Evolutionary conservation across 108 stramenopile species (phyloP).

Genomic region (Bacterosira constricta): DNA sequence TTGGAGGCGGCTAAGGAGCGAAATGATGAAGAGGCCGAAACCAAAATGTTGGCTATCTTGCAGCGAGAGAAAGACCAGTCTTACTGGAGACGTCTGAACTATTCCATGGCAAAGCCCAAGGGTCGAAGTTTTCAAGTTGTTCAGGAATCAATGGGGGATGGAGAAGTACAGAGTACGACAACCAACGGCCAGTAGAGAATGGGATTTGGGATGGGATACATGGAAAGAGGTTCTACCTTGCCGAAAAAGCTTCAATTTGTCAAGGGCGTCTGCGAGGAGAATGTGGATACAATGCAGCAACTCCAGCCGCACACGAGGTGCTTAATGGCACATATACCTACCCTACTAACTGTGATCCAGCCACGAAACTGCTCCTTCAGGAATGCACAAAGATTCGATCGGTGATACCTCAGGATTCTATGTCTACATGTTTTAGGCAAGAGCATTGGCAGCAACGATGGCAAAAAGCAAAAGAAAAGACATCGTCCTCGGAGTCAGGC

Average conservation of each 20-base stretch:
- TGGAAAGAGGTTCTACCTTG: too few relatives aligned
- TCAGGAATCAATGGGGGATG: neutral
- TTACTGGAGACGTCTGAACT: slow-evolving; percentile 9
- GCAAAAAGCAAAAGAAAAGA: slow-evolving; percentile 1
- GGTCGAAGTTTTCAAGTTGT: neutral
- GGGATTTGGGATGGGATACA: too few relatives aligned
- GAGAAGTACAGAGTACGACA: too few relatives aligned
- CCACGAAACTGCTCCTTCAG: neutral
- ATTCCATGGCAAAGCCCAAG: neutral
- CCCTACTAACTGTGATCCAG: neutral
- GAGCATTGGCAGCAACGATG: neutral
- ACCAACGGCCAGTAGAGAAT: too few relatives aligned
- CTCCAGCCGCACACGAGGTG: neutral
- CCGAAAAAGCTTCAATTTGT: too few relatives aligned
- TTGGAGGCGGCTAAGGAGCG: too few relatives aligned
- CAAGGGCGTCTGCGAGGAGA: neutral
- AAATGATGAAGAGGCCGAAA: neutral
- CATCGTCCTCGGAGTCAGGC: slow-evolving; percentile 8
- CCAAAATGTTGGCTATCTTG: neutral
- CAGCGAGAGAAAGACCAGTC: neutral
- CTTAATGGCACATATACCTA: neutral
- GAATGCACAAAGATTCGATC: neutral
- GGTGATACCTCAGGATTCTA: neutral
- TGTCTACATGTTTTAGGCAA: neutral
- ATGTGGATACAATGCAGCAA: neutral